These are phyloP conservation scores for Santalum album DNA, from an alignment of 164 flowering plant species.

Conservation along the genomic window DNA sequence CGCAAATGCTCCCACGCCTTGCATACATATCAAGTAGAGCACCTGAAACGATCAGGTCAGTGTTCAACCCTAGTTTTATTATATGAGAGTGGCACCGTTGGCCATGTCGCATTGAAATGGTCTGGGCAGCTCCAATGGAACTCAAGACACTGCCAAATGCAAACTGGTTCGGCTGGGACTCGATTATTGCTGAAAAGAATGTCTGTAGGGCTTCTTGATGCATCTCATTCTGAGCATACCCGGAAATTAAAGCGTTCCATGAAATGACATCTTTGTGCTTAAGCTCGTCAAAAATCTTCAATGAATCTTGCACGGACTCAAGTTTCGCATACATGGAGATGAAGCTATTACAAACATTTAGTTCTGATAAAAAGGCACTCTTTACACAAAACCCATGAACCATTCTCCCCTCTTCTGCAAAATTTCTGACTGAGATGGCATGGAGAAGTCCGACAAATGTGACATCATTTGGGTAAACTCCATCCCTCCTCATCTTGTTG, in stretches of 20 bases:
- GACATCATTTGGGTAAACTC: conserved; percentile 82
- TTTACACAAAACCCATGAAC: conserved; percentile 63
- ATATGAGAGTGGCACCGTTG: conserved; percentile 55
- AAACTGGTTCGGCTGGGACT: conserved; percentile 49
- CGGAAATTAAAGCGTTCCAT: conserved; percentile 91
- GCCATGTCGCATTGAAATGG: conserved; percentile 60
- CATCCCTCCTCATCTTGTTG: conserved; percentile 55
- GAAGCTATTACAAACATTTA: conserved; percentile 59
- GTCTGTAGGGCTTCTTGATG: conserved; percentile 52
- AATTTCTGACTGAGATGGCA: conserved; percentile 33
- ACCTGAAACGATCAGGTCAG: conserved; percentile 43
- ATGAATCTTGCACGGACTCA: conserved; percentile 38
- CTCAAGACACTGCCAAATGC: conserved; percentile 74
- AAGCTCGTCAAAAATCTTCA: conserved; percentile 57
- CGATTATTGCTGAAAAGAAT: conserved; percentile 31
- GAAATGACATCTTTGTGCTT: conserved; percentile 43
- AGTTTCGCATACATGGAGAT: conserved; percentile 84
- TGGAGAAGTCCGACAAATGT: conserved; percentile 68
- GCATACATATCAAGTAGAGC: conserved; percentile 95
- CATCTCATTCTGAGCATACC: conserved; percentile 55
- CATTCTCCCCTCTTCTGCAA: conserved; percentile 43
- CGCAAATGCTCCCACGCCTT: conserved; percentile 70
- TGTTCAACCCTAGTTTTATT: conserved; percentile 52
- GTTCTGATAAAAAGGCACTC: conserved; percentile 36
- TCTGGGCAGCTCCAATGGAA: conserved; percentile 61